phyloP scores from a whole-genome alignment of 164 flowering plant genomes.

The Vitis amurensis region DNA sequence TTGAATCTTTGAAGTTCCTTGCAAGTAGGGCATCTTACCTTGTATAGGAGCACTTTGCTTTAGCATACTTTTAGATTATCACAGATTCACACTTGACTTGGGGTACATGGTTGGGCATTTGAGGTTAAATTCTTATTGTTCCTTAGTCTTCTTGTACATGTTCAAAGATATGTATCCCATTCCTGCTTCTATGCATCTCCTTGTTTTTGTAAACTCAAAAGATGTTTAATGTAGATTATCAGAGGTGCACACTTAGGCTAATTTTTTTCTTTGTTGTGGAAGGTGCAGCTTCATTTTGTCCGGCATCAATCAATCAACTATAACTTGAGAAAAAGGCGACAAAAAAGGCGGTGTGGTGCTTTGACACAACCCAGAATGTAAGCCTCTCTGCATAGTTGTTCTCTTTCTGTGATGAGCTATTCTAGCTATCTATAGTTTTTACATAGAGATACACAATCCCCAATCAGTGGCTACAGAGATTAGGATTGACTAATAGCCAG shows the following conservation, averaged over 20 bases:
- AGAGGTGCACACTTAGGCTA: too few species aligned
- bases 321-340: conserved; percentile 20
- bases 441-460: neutral
- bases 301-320: conserved; percentile 40
- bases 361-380: conserved; percentile 26
- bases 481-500: too few species aligned
- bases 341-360: conserved; percentile 19
- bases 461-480: neutral
- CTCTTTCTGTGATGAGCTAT: neutral
- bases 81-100: too few species aligned
- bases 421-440: neutral
- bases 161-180: too few species aligned
- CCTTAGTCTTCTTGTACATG: too few species aligned
- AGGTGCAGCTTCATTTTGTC: conserved; percentile 47
- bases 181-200: too few species aligned
- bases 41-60: too few species aligned
- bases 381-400: conserved; percentile 12
- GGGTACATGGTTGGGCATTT: too few species aligned
- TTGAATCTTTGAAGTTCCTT: too few species aligned
- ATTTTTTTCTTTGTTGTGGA: conserved; percentile 5
- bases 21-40: too few species aligned
- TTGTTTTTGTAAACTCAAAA: neutral
- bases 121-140: too few species aligned
- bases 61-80: too few species aligned
- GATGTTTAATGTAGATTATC: neutral